These are phyloP conservation scores for Sungouiozyma intestinalis DNA, from an alignment of 805 yeast genomes.

Conservation along the genomic window DNA sequence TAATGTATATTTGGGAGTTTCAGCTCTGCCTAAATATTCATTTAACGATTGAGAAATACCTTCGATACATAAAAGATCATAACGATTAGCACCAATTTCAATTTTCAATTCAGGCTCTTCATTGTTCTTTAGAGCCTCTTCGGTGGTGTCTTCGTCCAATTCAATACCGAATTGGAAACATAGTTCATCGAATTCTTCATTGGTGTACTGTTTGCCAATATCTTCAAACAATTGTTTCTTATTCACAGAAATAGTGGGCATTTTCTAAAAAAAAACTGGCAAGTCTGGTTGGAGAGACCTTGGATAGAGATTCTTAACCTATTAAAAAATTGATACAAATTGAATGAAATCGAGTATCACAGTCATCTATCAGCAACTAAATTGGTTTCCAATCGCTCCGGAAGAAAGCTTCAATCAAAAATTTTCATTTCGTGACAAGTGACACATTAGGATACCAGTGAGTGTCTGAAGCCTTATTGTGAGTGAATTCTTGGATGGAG, in stretches of 20 bases:
- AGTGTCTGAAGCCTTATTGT: no score
- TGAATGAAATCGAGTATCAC: no score
- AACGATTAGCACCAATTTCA: conserved; percentile 97
- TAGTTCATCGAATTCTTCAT: conserved; percentile 90
- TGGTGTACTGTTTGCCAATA: conserved; percentile 60
- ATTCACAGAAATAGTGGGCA: conserved; percentile 97
- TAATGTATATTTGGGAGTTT: conserved; percentile 58
- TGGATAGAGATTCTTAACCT: background rate
- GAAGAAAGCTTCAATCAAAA: background rate
- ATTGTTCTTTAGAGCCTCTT: conserved; percentile 32
- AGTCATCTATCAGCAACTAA: background rate
- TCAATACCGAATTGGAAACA: conserved; percentile 97
- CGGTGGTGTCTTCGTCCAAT: conserved; percentile 93
- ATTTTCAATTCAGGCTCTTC: conserved; percentile 89
- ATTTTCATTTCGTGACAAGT: background rate
- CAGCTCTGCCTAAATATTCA: conserved; percentile 66
- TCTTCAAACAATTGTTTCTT: conserved; percentile 82
- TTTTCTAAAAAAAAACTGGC: conserved; percentile 21
- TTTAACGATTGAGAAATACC: conserved; percentile 94
- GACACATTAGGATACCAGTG: no score
- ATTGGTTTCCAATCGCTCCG: background rate
- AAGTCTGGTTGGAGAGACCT: background rate
- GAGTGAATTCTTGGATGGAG: no score
- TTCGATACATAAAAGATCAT: conserved; percentile 95
- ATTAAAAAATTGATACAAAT: no score